A percentile compares a stretch with the other conserved stretches of the same genome.
Evolutionary conservation across 768 basidiomycete genomes (phyloP).

Genomic region (Floccularia luteovirens): DNA sequence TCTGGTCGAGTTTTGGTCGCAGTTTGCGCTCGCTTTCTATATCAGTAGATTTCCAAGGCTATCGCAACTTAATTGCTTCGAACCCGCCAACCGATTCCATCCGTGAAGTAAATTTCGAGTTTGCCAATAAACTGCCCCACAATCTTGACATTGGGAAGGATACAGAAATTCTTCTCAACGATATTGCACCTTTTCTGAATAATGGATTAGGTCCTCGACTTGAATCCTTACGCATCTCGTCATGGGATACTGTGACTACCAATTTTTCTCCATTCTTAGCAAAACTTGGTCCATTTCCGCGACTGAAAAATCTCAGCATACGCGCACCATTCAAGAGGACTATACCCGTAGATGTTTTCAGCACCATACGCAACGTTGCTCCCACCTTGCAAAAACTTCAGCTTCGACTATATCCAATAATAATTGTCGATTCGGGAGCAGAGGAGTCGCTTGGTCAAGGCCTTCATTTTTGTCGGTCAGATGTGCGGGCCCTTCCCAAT

Average conservation of each 20-base stretch:
- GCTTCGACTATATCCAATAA: constrained; percentile 30
- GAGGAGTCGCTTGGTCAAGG: constrained; percentile 27
- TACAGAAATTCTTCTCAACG: constrained; percentile 16
- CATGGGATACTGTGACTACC: constrained; percentile 28
- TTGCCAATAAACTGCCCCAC: constrained; percentile 22
- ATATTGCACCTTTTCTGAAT: constrained; percentile 34
- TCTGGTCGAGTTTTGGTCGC: constrained; percentile 31
- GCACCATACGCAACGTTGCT: constrained; percentile 20
- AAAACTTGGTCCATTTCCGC: constrained; percentile 20
- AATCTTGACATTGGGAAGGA: constrained; percentile 10
- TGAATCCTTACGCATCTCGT: constrained; percentile 25
- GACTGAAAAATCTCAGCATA: constrained; percentile 22
- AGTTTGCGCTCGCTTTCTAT: constrained; percentile 26
- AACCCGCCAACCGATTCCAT: constrained; percentile 21
- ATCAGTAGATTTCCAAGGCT: constrained; percentile 26
- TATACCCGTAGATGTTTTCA: constrained; percentile 26
- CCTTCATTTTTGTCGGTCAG: constrained; percentile 19
- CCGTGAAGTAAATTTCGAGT: constrained; percentile 28
- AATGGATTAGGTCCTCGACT: constrained; percentile 18
- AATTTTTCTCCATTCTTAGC: constrained; percentile 34
- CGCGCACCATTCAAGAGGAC: constrained; percentile 28
- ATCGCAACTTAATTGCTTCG: constrained; percentile 23
- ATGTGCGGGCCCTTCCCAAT: constrained; percentile 18
- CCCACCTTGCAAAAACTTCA: constrained; percentile 23
- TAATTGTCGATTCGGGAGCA: constrained; percentile 15